A percentile compares a stretch with the other conserved stretches of the same genome.
phyloP scores from a whole-genome alignment of 345 rosid genomes.

The Ceriops tagal region DNA sequence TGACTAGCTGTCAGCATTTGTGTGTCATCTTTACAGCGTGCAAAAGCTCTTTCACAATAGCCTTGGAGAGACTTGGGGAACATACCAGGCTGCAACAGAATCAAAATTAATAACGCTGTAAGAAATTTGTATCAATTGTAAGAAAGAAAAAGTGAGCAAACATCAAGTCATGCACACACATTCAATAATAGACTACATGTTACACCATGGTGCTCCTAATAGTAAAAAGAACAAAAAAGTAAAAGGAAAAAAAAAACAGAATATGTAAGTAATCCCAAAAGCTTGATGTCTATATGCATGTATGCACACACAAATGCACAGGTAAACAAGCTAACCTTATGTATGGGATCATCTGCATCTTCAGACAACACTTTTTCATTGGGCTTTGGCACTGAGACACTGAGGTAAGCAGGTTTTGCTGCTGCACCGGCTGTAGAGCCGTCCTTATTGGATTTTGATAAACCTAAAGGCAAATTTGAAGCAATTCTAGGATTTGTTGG shows the following conservation, averaged over 20 bases:
- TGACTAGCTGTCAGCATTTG: constrained; percentile 60
- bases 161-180: background rate
- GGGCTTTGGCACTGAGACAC: constrained; percentile 65
- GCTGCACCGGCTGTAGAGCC: constrained; percentile 35
- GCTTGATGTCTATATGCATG: background rate
- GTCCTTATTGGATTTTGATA: constrained; percentile 64
- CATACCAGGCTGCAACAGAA: constrained; percentile 54
- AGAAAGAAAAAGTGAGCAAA: background rate
- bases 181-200: no score
- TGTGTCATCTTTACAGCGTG: constrained; percentile 74
- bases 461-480: constrained; percentile 75
- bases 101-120: constrained; percentile 12
- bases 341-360: constrained; percentile 56
- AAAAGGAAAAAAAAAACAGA: no score
- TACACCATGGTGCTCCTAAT: no score
- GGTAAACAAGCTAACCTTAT: constrained; percentile 51
- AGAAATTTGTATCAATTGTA: background rate
- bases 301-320: background rate
- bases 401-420: constrained; percentile 78
- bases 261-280: no score
- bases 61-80: constrained; percentile 76
- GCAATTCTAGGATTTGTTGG: constrained; percentile 98
- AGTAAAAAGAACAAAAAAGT: no score
- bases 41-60: constrained; percentile 87
- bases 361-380: constrained; percentile 41